phyloP scores from a whole-genome alignment of 495 filamentous ascomycete genomes.

The Pseudotulostoma volvatum region DNA sequence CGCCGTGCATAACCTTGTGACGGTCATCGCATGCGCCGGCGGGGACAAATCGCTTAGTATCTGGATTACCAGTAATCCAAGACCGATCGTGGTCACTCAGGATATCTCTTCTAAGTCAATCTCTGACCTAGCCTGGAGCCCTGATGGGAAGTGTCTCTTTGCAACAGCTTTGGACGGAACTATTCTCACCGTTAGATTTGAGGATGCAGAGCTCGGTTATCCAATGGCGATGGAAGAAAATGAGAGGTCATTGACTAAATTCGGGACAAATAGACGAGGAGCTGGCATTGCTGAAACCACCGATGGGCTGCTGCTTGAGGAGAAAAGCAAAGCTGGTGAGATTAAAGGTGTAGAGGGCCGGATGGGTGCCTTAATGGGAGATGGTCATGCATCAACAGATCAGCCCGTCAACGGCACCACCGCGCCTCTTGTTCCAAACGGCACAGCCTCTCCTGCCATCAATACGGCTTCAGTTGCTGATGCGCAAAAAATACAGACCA shows the following conservation, averaged over 20 bases:
- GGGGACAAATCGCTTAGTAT: conserved; percentile 91
- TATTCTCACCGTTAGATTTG: conserved; percentile 59
- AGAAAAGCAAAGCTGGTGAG: conserved; percentile 81
- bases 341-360: conserved; percentile 74
- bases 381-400: conserved; percentile 28
- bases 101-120: conserved; percentile 81
- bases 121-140: conserved; percentile 86
- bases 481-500: conserved; percentile 21
- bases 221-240: conserved; percentile 70
- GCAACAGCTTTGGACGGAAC: conserved; percentile 75
- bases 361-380: conserved; percentile 97
- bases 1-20: conserved; percentile 41
- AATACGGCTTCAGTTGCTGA: conserved; percentile 20
- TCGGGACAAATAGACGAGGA: conserved; percentile 67
- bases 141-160: conserved; percentile 77
- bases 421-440: conserved; percentile 21
- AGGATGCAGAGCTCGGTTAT: conserved; percentile 56
- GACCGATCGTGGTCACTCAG: conserved; percentile 75
- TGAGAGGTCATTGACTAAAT: conserved; percentile 81
- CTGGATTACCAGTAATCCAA: conserved; percentile 89
- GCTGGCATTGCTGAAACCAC: conserved; percentile 83
- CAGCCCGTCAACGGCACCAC: conserved; percentile 28
- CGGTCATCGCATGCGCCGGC: conserved; percentile 89
- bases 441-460: conserved; percentile 24
- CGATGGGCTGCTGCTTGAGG: conserved; percentile 71